Base-by-base conservation (phyloP, 1,284 basidiomycete genomes). In the Bjerkandera adusta region DNA sequence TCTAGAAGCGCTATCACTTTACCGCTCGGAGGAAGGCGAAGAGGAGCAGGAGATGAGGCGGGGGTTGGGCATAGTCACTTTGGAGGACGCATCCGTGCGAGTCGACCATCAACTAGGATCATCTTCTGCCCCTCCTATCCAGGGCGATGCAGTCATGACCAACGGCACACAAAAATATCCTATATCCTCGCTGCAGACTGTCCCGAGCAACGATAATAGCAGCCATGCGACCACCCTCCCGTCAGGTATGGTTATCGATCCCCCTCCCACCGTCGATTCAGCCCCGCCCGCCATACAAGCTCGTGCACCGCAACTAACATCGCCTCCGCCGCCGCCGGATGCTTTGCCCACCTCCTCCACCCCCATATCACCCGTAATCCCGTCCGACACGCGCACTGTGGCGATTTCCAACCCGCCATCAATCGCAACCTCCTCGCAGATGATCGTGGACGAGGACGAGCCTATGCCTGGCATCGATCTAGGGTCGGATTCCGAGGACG, bases 1-100 rank as follows among this genome's bases (percentile, higher is more conserved):
- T 37, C 59, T 84, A 13, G 84, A 86, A 52, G 64, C 71, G 3
- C 57, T 89, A 11, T 73, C 79, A 8, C 68, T 89, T 18, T 81
- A 78, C 52, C 72, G 71, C 27, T 63, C 68, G 5, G 84, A 88
- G 54, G 83, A 85, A 58, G 71, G 77, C 26, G 64, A 72, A 21
- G 85, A 86, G 55, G 86, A 89, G 62, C 57, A 50, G 1, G 70
- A 70, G 24, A 57, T 67, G 13, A 73, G 79, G 27, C 57, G 64
- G 40, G 60, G 62, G 12, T 57, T 84, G n/a, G 68, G 65, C 11
- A 53, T 80, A 3, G 52, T 45, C 20, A 49, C 49, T 16, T n/a
- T n/a, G n/a, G n/a, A n/a, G n/a, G 27, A 30, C n/a, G 27, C 27
- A 30, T 30, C 15, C 26, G 8, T 25, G 18, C 25, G 24, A 43